Base-by-base conservation (phyloP, 1,284 basidiomycete genomes). In the Veloboletus limbatus region DNA sequence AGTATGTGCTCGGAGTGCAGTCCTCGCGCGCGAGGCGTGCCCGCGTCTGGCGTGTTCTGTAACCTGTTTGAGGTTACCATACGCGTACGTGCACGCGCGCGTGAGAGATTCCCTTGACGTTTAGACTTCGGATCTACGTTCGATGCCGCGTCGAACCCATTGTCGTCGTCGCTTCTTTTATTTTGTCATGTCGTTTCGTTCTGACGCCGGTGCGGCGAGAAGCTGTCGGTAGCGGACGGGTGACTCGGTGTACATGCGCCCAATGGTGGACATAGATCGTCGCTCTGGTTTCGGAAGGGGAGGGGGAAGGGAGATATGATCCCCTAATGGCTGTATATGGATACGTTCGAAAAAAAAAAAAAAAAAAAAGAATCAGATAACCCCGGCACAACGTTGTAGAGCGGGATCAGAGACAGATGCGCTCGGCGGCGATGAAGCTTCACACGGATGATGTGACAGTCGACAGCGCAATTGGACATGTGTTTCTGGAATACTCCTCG, bases 161-260 rank as follows among this genome's bases (percentile, higher is more conserved):
- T 26, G 20, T 32, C 36, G 43, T 40, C 35, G 26, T 20, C 8
- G n/a, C n/a, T 36, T 20, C 6, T 27, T 30, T 17, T 30, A 22
- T 33, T 20, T 20, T 5, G 11, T 13, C n/a, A n/a, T n/a, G n/a
- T 32, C 13, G 32, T 33, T 33, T 33, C 32, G 17, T 22, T 40
- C 24, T 26, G 24, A 36, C 8, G 48, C 41, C 5, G 43, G 53
- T 14, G 35, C n/a, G n/a, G n/a, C n/a, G n/a, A n/a, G n/a, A n/a
- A n/a, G n/a, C n/a, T n/a, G 8, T 54, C 56, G 54, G 56, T 41
- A 43, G 56, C 44, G 54, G 26, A 61, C 55, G 55, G 55, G 37
- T 59, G 59, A 39, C 38, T n/a, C 22, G 50, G 33, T 56, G 39
- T 58, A 61, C 56, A 59, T 57, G 55, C 34, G 21, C 16, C n/a